Percentiles rank a stretch among this genome's conserved stretches.
Conservation (phyloP, 371 early-diverging fungal genomes). For the Parasitella parasitica region DNA sequence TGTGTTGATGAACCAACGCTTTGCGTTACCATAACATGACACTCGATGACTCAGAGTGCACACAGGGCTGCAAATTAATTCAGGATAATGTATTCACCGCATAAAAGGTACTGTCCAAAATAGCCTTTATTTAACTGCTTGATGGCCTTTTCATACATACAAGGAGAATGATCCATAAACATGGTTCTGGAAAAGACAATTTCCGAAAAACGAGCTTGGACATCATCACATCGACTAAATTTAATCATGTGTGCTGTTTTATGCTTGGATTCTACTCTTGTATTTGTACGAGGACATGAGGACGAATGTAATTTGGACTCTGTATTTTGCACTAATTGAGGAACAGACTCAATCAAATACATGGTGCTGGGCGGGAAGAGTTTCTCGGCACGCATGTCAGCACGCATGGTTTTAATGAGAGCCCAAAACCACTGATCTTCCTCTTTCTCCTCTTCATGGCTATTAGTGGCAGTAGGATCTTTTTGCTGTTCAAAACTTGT, state of each 20-base stretch:
- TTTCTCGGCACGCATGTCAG: constrained; percentile 78
- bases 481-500: constrained; percentile 10
- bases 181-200: constrained; percentile 67
- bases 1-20: too few species aligned
- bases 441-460: constrained; percentile 40
- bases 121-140: constrained; percentile 28
- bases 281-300: constrained; percentile 3
- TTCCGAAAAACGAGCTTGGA: constrained; percentile 64
- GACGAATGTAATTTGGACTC: not conserved
- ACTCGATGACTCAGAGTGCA: not conserved
- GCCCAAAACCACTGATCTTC: constrained; percentile 82
- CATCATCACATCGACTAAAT: constrained; percentile 66
- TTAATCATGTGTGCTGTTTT: constrained; percentile 41
- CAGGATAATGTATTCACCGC: too few species aligned
- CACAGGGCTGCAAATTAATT: not conserved
- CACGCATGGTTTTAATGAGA: constrained; percentile 76
- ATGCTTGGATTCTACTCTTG: constrained; percentile 17
- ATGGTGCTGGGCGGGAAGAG: constrained; percentile 73
- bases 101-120: constrained; percentile 21
- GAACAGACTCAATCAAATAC: constrained; percentile 50
- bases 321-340: constrained; percentile 29
- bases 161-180: constrained; percentile 73
- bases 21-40: not conserved
- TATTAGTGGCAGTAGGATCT: not conserved
- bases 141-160: constrained; percentile 58